Base-by-base conservation (phyloP, 495 filamentous ascomycete species). In the Penicillium atrosanguineum region DNA sequence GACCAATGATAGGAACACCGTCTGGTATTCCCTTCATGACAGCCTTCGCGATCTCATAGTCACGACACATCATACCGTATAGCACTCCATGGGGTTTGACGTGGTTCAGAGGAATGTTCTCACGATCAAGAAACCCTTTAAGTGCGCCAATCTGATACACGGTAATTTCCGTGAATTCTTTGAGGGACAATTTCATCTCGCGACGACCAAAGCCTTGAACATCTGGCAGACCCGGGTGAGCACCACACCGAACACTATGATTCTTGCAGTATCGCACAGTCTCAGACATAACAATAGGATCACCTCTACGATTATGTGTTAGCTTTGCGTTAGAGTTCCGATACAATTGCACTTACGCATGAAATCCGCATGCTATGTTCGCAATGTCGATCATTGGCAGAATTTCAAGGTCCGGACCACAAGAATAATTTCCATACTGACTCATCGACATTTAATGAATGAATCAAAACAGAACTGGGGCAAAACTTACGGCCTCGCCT, bases 361-460 rank as follows among this genome's bases (percentile, higher is more conserved):
- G 83, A 59, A 85, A 84, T 6, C 81, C 83, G 57, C 83, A 86
- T 4, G 83, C 83, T 9, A 85, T 59, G 55, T 87, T 86, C n/a
- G 83, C 83, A 52, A 79, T 73, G 52, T 85, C 82, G 54, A 85
- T 79, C 44, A 79, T 56, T 20, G 77, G 77, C 28, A 86, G 77
- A n/a, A n/a, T n/a, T n/a, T n/a, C n/a, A n/a, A n/a, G n/a, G n/a
- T n/a, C n/a, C n/a, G n/a, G n/a, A n/a, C n/a, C n/a, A n/a, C n/a
- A n/a, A n/a, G n/a, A n/a, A n/a, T n/a, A n/a, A n/a, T n/a, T n/a
- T n/a, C n/a, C n/a, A n/a, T n/a, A n/a, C n/a, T n/a, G n/a, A n/a
- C n/a, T n/a, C n/a, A n/a, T n/a, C n/a, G n/a, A n/a, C n/a, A n/a
- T n/a, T n/a, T n/a, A n/a, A n/a, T n/a, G n/a, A n/a, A n/a, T n/a